Evolutionary conservation across 1,139 yeast species (phyloP).

Genomic region (Debaryomyces coudertii): DNA sequence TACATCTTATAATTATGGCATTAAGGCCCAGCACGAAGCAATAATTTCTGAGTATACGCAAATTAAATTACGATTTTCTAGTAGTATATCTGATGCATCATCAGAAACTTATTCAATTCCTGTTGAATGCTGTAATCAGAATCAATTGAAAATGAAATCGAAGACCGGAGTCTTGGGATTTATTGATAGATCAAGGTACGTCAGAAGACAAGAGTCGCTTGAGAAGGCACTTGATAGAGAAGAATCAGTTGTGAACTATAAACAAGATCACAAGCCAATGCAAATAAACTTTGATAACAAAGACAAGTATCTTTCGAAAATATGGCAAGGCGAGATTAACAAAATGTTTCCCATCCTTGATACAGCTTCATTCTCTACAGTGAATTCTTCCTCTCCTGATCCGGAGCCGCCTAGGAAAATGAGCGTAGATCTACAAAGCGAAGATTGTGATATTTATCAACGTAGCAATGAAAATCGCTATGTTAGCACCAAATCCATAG

Average conservation of each 20-base stretch:
- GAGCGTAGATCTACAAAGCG: not conserved
- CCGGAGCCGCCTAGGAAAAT: not conserved
- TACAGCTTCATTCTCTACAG: not conserved
- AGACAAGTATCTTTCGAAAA: not conserved
- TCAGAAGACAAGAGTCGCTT: not conserved
- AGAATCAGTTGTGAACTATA: not conserved
- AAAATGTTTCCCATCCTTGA: conserved; percentile 1
- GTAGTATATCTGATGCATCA: conserved; percentile 14
- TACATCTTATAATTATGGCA: conserved; percentile 22
- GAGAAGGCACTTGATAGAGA: not conserved
- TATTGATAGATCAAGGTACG: conserved; percentile 15
- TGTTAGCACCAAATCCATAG: conserved; percentile 3
- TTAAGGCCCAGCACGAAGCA: conserved; percentile 44
- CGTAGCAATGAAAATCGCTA: not conserved
- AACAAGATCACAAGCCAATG: not conserved
- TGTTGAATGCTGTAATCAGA: not conserved
- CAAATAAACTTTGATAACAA: conserved; percentile 16
- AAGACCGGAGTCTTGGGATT: conserved; percentile 25
- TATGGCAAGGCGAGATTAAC: not conserved
- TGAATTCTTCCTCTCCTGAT: not conserved
- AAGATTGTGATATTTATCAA: conserved; percentile 4
- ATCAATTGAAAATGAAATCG: conserved; percentile 14
- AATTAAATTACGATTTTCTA: conserved; percentile 41
- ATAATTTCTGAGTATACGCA: conserved; percentile 41
- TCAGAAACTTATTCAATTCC: not conserved